Percentiles rank a stretch among this genome's conserved stretches.
Evolutionary conservation across 2,329 filamentous ascomycete species (phyloP).

Genomic region (Monosporascus ibericus): DNA sequence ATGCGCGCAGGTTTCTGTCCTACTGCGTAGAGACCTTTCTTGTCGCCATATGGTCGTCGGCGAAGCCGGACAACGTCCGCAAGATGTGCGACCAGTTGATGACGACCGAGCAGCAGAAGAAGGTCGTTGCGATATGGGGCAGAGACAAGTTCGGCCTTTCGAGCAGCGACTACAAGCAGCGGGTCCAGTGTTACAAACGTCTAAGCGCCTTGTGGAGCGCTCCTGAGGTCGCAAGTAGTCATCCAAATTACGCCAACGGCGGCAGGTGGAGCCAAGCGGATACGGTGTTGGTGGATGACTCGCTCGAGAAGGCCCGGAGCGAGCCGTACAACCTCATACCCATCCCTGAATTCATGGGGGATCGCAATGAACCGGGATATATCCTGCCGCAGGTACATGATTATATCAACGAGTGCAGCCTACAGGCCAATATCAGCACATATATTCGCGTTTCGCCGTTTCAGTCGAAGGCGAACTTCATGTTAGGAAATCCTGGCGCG

Average conservation of each 20-base stretch:
- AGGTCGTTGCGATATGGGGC: constrained; percentile 68
- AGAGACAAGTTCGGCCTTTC: constrained; percentile 70
- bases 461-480: constrained; percentile 24
- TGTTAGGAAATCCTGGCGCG: not conserved
- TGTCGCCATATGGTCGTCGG: constrained; percentile 90
- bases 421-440: constrained; percentile 55
- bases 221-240: constrained; percentile 33
- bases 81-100: constrained; percentile 64
- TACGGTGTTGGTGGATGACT: constrained; percentile 87
- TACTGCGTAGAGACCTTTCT: constrained; percentile 70
- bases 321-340: constrained; percentile 80
- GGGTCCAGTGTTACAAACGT: constrained; percentile 87
- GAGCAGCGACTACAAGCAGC: constrained; percentile 54
- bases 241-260: constrained; percentile 35
- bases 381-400: constrained; percentile 56
- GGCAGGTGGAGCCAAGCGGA: constrained; percentile 71
- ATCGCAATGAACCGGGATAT: constrained; percentile 30
- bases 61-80: constrained; percentile 64
- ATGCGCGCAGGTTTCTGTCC: constrained; percentile 61
- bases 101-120: constrained; percentile 39
- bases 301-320: constrained; percentile 67
- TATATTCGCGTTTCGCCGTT: constrained; percentile 52
- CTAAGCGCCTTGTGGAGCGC: constrained; percentile 66
- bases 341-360: constrained; percentile 68
- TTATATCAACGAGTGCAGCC: constrained; percentile 50